Evolutionary conservation across 2,329 filamentous ascomycete species (phyloP), one percentile per base, ranked within the genome.

Genomic region (Aspergillus pseudotamarii): DNA sequence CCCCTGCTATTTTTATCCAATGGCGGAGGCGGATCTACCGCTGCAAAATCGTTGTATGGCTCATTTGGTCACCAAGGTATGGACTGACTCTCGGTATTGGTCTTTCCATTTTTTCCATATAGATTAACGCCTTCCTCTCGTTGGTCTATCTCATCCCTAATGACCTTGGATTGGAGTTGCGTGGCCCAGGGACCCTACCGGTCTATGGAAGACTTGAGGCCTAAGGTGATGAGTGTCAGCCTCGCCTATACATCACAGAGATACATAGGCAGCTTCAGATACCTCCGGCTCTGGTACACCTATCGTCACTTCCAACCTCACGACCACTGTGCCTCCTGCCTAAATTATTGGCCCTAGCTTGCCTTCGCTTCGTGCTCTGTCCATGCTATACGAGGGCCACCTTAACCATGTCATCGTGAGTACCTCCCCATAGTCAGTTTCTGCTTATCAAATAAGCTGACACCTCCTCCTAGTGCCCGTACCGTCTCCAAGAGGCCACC

Each of bases 401-500:
- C 11, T 23, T 34, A 26, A 57, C 26, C 51, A 63, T 60, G 61
- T 57, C 61, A 57, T 60, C 61, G 61, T 63, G 45, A 63, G 57
- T 53, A 16, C 41, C 2, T 26, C 26, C 23, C 36, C 8, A 45
- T 41, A 41, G 21, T 21, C 19, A 8, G 19, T 10, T 12, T 11
- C 36, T 57, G 38, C 30, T 11, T 56, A 23, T 51, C 26, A 43
- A 34, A 59, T 50, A 62, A 50, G 46, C 60, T 62, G 46, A 62
- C 55, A 51, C n/a, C 14, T 45, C 6, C 41, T 21, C 19, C 19
- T 28, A 62, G 55, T 30, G 28, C 41, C 38, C 57, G 55, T 48
- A 57, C 60, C 8, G 54, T 43, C 23, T 64, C 64, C 9, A 64
- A 66, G 53, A 50, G 62, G 58, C 64, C 64, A 26, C 64, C 62